Evolutionary conservation across 2,329 filamentous ascomycete species (phyloP).

Genomic region (Elsinoe australis): DNA sequence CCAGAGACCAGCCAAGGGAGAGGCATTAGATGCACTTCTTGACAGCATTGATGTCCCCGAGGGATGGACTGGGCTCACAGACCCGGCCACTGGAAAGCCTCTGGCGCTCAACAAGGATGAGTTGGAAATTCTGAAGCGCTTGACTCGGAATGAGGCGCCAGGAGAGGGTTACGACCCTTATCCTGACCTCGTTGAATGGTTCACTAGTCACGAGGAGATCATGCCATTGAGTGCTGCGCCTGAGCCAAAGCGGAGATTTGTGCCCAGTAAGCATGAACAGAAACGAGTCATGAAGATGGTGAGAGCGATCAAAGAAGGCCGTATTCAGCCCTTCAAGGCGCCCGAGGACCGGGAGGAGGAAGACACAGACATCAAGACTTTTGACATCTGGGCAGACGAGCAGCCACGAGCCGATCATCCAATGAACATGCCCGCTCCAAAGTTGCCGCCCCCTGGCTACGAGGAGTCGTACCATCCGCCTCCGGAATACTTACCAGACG

Average conservation of each 20-base stretch:
- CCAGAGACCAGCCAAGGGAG: slow-evolving; percentile 86
- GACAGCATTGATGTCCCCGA: slow-evolving; percentile 96
- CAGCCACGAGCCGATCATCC: slow-evolving; percentile 70
- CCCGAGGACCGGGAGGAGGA: slow-evolving; percentile 56
- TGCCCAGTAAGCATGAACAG: slow-evolving; percentile 93
- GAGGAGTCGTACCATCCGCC: slow-evolving; percentile 96
- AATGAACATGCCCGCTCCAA: slow-evolving; percentile 93
- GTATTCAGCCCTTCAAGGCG: slow-evolving; percentile 83
- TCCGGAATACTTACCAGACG: slow-evolving; percentile 81
- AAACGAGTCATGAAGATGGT: slow-evolving; percentile 97
- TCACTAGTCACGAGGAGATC: slow-evolving; percentile 73
- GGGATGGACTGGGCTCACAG: slow-evolving; percentile 93
- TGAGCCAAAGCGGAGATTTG: slow-evolving; percentile 89
- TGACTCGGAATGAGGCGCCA: slow-evolving; percentile 82
- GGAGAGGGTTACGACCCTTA: slow-evolving; percentile 90
- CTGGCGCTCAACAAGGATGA: slow-evolving; percentile 81
- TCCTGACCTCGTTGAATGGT: slow-evolving; percentile 87
- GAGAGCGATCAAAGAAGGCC: slow-evolving; percentile 85
- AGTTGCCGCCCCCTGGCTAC: slow-evolving; percentile 85
- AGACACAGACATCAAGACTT: slow-evolving; percentile 65
- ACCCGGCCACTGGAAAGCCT: slow-evolving; percentile 88
- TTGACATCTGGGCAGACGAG: slow-evolving; percentile 94
- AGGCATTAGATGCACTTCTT: slow-evolving; percentile 84
- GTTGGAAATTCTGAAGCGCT: slow-evolving; percentile 74
- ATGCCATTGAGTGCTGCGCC: slow-evolving; percentile 94